Percentiles rank a stretch among this genome's conserved stretches.
These are phyloP conservation scores for Vitis labrusca DNA, from an alignment of 164 flowering plant species.

Conservation along the genomic window DNA sequence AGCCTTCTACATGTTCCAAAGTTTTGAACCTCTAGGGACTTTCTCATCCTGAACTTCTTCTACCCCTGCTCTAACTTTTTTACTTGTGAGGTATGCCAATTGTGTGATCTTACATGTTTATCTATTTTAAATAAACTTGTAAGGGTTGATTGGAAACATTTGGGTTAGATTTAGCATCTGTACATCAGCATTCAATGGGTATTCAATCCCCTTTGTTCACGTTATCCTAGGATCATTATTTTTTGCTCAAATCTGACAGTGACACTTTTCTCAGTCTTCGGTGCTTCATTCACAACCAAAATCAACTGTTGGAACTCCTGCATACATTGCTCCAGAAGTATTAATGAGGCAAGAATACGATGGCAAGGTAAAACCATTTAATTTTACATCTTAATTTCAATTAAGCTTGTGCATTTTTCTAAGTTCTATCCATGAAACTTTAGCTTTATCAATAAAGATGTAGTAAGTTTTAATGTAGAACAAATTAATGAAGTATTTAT, in stretches of 20 bases:
- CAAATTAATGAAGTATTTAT: no score
- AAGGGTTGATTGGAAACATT: background rate
- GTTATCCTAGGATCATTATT: background rate
- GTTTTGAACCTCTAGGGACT: no score
- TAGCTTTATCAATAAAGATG: background rate
- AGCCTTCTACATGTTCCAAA: no score
- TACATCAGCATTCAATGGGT: background rate
- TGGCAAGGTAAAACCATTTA: conserved; percentile 53
- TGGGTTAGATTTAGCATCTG: background rate
- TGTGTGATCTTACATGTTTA: no score
- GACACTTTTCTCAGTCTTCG: conserved; percentile 42
- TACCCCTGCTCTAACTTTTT: no score
- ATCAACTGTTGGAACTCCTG: conserved; percentile 79
- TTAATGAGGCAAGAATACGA: conserved; percentile 59
- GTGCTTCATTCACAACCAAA: conserved; percentile 79
- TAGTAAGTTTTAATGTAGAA: background rate
- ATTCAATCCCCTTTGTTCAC: background rate
- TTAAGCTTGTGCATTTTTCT: background rate
- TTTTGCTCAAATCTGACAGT: background rate
- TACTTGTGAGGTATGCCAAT: no score
- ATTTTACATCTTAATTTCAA: background rate
- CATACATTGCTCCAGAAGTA: conserved; percentile 75
- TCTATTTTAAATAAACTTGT: no score
- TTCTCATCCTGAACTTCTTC: no score
- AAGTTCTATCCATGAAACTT: background rate